Percentiles rank a stretch among this genome's conserved stretches.
Conservation (phyloP, 352 stramenopile species). For the Phytophthora agathidicida region DNA sequence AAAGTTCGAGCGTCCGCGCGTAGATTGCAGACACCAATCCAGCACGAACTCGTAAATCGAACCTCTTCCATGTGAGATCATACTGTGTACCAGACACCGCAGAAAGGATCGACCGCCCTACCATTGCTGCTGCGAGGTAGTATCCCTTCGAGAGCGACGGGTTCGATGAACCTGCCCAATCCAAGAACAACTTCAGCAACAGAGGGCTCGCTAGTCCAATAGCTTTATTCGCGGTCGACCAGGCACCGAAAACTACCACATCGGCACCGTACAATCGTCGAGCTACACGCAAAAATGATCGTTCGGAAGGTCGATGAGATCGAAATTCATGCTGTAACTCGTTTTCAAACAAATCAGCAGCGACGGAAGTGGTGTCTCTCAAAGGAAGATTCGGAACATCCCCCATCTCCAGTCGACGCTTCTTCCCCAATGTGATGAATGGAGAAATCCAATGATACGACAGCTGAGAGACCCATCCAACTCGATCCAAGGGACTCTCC, state of each 20-base stretch:
- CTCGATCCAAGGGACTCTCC: conserved; percentile 57
- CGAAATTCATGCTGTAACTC: conserved; percentile 49
- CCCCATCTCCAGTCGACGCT: conserved; percentile 59
- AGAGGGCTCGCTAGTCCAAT: conserved; percentile 71
- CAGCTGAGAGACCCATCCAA: conserved; percentile 61
- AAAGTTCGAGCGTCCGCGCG: conserved; percentile 54
- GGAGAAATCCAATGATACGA: conserved; percentile 75
- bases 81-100: conserved; percentile 83
- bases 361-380: conserved; percentile 51
- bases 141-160: conserved; percentile 58
- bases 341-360: conserved; percentile 46
- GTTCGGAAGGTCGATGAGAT: conserved; percentile 31
- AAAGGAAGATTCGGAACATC: conserved; percentile 64
- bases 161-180: conserved; percentile 59
- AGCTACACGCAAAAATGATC: conserved; percentile 58
- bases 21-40: conserved; percentile 79
- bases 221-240: conserved; percentile 77
- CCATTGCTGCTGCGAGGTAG: conserved; percentile 59
- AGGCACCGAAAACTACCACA: conserved; percentile 60
- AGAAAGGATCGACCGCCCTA: conserved; percentile 54
- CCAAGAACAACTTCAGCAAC: conserved; percentile 83
- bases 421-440: conserved; percentile 56
- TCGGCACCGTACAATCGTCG: conserved; percentile 64
- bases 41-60: conserved; percentile 73
- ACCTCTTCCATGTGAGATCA: conserved; percentile 75